These are phyloP conservation scores for Gomphus sp. DNA, from an alignment of 1,284 basidiomycete species.

Conservation along the genomic window DNA sequence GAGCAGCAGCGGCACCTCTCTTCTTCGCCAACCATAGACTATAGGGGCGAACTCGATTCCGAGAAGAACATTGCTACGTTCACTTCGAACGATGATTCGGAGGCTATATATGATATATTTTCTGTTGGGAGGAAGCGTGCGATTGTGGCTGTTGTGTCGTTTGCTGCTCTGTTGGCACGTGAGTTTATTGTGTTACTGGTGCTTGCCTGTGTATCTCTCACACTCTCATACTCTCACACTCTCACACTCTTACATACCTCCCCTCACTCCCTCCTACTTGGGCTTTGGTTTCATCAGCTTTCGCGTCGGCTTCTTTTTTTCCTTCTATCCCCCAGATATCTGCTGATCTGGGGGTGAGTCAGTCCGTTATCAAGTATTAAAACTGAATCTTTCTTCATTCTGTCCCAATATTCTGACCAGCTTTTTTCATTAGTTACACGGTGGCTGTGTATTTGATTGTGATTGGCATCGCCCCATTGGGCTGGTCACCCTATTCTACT, in stretches of 20 bases:
- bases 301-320: conserved; percentile 14
- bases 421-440: conserved; percentile 4
- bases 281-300: neutral
- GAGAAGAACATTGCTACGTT: neutral
- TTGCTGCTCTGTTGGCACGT: conserved; percentile 37
- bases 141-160: conserved; percentile 45
- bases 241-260: no score
- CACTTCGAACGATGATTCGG: conserved; percentile 11
- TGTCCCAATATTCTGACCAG: neutral
- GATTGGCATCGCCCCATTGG: conserved; percentile 14
- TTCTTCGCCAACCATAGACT: neutral
- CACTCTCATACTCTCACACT: no score
- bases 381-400: no score
- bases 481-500: conserved; percentile 14
- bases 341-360: conserved; percentile 13
- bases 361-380: conserved; percentile 14
- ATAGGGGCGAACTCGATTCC: neutral
- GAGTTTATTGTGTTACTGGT: conserved; percentile 20
- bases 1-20: neutral
- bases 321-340: conserved; percentile 17
- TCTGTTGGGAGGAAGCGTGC: conserved; percentile 30
- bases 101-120: conserved; percentile 44
- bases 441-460: conserved; percentile 14
- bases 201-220: neutral
- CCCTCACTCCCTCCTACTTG: no score